Evolutionary conservation across 306 rosid species (phyloP).

Genomic region (Astragalus membranaceus): DNA sequence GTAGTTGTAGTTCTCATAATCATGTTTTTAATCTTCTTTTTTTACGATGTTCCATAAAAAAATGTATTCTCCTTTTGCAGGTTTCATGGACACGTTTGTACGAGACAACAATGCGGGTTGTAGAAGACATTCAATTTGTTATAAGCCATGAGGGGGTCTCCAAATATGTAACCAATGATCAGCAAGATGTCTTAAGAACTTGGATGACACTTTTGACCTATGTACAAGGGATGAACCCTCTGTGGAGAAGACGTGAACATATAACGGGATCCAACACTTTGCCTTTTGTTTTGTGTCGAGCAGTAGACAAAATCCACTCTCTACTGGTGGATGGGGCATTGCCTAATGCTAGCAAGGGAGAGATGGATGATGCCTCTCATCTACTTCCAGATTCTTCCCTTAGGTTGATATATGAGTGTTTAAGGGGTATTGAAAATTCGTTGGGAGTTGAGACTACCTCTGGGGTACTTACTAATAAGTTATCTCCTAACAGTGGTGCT

Average conservation of each 20-base stretch:
- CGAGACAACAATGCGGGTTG: conserved; percentile 69
- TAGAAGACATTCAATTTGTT: conserved; percentile 93
- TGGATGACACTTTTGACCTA: conserved; percentile 79
- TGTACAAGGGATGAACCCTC: conserved; percentile 95
- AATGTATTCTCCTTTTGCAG: conserved; percentile 35
- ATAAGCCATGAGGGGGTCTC: conserved; percentile 81
- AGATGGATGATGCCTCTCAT: conserved; percentile 33
- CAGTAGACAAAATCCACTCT: conserved; percentile 48
- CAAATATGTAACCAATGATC: conserved; percentile 62
- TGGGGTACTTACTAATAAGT: too few relatives aligned
- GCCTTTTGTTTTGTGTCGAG: conserved; percentile 63
- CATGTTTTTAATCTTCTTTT: conserved; percentile 11
- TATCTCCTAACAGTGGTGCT: too few relatives aligned
- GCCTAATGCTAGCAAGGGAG: conserved; percentile 51
- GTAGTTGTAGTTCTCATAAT: background rate
- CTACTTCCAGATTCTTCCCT: conserved; percentile 52
- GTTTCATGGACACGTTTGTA: conserved; percentile 59
- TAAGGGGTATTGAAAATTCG: conserved; percentile 76
- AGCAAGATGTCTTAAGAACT: conserved; percentile 67
- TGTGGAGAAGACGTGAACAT: too few relatives aligned
- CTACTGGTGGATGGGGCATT: conserved; percentile 85
- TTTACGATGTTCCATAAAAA: conserved; percentile 6
- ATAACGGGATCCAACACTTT: too few relatives aligned
- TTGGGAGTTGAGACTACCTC: conserved; percentile 60
- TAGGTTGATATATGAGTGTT: conserved; percentile 73